Base-by-base conservation (phyloP, 768 basidiomycete genomes). In the Pleurotus citrinopileatus region DNA sequence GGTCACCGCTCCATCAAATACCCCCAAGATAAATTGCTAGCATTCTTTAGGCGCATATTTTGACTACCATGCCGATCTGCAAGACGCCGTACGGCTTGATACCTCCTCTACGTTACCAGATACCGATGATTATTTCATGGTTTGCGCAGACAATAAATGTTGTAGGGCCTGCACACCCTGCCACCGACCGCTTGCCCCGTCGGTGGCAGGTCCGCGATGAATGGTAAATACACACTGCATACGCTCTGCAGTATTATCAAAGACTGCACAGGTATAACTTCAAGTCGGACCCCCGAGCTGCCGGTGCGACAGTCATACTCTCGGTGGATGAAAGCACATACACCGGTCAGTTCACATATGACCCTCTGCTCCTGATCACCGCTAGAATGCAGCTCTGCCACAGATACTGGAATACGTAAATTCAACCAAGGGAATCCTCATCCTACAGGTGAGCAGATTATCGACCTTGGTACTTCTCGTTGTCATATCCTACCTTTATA, bases 391-490 rank as follows among this genome's bases (percentile, higher is more conserved):
- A n/a, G n/a, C n/a, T n/a, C n/a, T n/a, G n/a, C 17, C 22, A 26
- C 52, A 83, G 81, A 80, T 63, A 65, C 67, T 22, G 79, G 75
- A 15, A 64, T 65, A 2, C 77, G 81, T 37, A 74, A 73, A 26
- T 87, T 78, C 61, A 67, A 84, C 59, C 83, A 89, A 61, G 91
- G 91, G 10, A 72, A 65, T 26, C 90, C 91, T 4, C 91, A 91
- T 70, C 92, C 92, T 2, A 80, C 84, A 59, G 88, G 89, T 84
- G 65, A 59, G 74, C 59, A 4, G 13, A 15, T 37, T 13, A 28
- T 7, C 36, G 4, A 29, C 28, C 19, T 27, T 19, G 37, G 20
- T 40, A 23, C 13, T 32, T 23, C 23, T 2, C 1, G 26, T 13
- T 53, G 52, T 57, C 38, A 53, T 28, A 20, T 20, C 13, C 34